A percentile compares a stretch with the other conserved stretches of the same genome.
Conservation (phyloP, 2,329 filamentous ascomycete species). For the Paraphaeosphaeria sporulosa region DNA sequence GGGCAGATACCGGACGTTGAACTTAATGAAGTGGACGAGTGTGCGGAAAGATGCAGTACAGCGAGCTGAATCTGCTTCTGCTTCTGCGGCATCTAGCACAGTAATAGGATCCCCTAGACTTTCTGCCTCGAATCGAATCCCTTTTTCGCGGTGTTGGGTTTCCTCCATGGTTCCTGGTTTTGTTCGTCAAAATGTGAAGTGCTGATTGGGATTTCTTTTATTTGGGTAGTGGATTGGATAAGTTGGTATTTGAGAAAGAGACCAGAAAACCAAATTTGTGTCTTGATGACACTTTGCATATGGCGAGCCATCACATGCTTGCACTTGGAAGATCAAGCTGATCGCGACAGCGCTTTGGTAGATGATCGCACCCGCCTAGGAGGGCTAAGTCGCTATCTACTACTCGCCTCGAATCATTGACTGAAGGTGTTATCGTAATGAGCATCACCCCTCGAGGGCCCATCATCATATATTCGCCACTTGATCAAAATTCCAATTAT, state of each 20-base stretch:
- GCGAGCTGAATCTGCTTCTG: background rate
- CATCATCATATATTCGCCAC: no score
- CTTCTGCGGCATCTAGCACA: background rate
- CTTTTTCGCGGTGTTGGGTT: background rate
- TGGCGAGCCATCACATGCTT: background rate
- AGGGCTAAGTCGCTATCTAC: no score
- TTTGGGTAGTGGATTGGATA: background rate
- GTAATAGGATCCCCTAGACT: background rate
- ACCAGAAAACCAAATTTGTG: background rate
- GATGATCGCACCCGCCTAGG: no score
- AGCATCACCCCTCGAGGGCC: no score
- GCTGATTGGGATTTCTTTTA: background rate
- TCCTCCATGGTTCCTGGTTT: background rate
- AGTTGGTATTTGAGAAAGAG: background rate
- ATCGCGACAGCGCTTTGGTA: no score
- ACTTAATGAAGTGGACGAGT: conserved; percentile 9
- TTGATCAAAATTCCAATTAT: no score
- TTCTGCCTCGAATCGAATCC: background rate
- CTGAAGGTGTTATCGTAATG: no score
- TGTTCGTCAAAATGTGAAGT: background rate
- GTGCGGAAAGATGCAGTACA: conserved; percentile 8
- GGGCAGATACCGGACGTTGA: conserved; percentile 5
- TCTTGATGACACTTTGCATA: background rate
- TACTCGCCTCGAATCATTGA: no score
- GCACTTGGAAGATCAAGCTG: background rate